Evolutionary conservation across 306 rosid species (phyloP), one percentile per base, ranked within the genome.

Genomic region (Carpinus viminea): DNA sequence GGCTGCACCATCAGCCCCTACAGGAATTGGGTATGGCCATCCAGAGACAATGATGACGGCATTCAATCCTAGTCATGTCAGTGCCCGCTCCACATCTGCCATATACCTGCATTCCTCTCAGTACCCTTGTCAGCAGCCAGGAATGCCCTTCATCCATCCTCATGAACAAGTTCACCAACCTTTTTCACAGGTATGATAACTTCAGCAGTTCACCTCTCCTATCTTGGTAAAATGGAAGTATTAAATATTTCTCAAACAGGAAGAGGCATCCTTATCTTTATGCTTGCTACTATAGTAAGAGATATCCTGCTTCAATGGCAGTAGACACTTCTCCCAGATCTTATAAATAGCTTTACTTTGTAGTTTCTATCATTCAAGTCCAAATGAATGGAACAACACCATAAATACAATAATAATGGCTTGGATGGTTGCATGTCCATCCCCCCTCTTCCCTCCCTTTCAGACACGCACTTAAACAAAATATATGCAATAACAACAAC

Each of bases 61-160:
- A 18, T 95, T 83, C 80, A 92, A 74, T 86, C 93, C 92, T 56
- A 89, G 68, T 84, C 95, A 89, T 73, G 92, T 90, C 86, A 97
- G 89, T 83, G 85, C 90, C 20, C 97, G 65, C 77, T 85, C 96
- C 36, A 80, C 96, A 0, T 83, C 94, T 76, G 75, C 94, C 59
- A 82, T 94, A 83, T 92, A 86, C 84, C 79, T 90, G 87, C 98
- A 91, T 91, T 88, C 98, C 55, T 83, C 98, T 26, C 98, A 87
- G 70, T 95, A 92, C 83, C 96, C 95, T 47, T 86, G 92, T 79
- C 98, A 92, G 90, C 91, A 70, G 72, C 93, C 97, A 76, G 98
- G 98, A 81, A 80, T 95, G 85, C 91, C 98, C 36, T 92, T 87
- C 78, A 83, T 92, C 24, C 97, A 89, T 83, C 83, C 89, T 56